A percentile compares a stretch with the other conserved stretches of the same genome.
Evolutionary conservation across 1,284 basidiomycete genomes (phyloP).

Genomic region (Xerocomus alliaceus): DNA sequence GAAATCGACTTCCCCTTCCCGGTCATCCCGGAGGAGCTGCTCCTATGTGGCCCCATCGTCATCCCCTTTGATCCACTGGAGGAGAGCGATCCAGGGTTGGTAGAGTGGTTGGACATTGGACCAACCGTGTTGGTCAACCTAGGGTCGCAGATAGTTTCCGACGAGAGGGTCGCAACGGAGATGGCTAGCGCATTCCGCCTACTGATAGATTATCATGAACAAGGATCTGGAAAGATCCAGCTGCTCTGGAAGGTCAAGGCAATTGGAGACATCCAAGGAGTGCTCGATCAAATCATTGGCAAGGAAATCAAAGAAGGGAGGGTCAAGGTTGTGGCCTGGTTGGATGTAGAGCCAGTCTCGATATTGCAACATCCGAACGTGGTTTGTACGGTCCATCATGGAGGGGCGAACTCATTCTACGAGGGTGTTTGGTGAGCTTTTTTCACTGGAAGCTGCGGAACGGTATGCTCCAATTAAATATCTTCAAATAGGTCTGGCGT

Average conservation of each 20-base stretch:
- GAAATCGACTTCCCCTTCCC: slow-evolving; percentile 4
- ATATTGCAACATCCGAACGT: slow-evolving; percentile 24
- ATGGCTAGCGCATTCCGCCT: slow-evolving; percentile 18
- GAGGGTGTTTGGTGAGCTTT: slow-evolving; percentile 23
- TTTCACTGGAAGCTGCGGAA: no score
- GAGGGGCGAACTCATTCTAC: slow-evolving; percentile 26
- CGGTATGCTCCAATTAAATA: not conserved
- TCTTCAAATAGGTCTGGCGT: slow-evolving; percentile 7
- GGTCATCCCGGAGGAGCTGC: slow-evolving; percentile 5
- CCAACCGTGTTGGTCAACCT: slow-evolving; percentile 19
- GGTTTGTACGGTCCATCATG: slow-evolving; percentile 24
- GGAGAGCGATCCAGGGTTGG: slow-evolving; percentile 13
- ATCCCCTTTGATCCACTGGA: slow-evolving; percentile 16
- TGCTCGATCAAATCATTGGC: slow-evolving; percentile 4
- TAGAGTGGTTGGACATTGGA: slow-evolving; percentile 20
- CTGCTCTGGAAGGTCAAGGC: slow-evolving; percentile 17
- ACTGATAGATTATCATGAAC: slow-evolving; percentile 10
- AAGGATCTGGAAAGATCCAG: not conserved
- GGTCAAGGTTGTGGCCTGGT: slow-evolving; percentile 12
- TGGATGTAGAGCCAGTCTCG: slow-evolving; percentile 16
- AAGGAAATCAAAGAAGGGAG: slow-evolving; percentile 2
- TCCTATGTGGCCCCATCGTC: slow-evolving; percentile 14
- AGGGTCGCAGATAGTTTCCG: slow-evolving; percentile 2
- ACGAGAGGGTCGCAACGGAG: slow-evolving; percentile 5
- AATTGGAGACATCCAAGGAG: not conserved